Base-by-base conservation (phyloP, 2,329 filamentous ascomycete species). In the Cercospora sojina region DNA sequence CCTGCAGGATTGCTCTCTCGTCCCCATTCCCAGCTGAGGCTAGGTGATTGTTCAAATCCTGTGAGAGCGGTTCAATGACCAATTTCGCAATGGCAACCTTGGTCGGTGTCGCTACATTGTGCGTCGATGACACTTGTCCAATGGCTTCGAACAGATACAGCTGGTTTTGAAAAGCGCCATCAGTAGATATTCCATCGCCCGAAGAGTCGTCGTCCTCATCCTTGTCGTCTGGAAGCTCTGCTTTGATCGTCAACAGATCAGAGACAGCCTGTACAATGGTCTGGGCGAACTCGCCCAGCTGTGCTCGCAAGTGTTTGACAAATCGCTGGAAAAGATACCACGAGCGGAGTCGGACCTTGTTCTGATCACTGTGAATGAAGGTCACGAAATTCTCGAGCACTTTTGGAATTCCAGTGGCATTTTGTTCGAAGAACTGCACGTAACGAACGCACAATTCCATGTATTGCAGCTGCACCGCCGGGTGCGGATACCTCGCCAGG, bases 371-470 rank as follows among this genome's bases (percentile, higher is more conserved):
- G 75, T 98, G 96, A 3, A 95, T 91, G 57, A 97, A 86, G 12
- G 89, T 88, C 55, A 99, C 91, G 78, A 99, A 98, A 76, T 90
- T 93, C 75, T 97, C 93, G 49, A 99, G 84, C 1, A 95, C 92
- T 70, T 89, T 90, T 1, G 92, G 91, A 59, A 98, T 96, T 67
- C 92, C 89, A 23, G 90, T 84, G 31, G 88, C 85, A 75, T 97
- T 91, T 64, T 88, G 88, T 76, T 98, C 93, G 77, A 99, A 98
- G 78, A 97, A 96, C 29, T 89, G 87, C 77, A 90, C 91, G 80
- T 99, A 99, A 59, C 95, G 90, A 64, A 97, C 93, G 78, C 93
- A 97, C 38, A 97, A 96, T 78, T 99, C 95, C 93, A 99, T 97
- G 76, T 96, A 99, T 80, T 97, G 93, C 23, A 99, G 84, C 70